Evolutionary conservation across 495 filamentous ascomycete genomes (phyloP), one percentile per base, ranked within the genome.

Genomic region (Cercophora samala): DNA sequence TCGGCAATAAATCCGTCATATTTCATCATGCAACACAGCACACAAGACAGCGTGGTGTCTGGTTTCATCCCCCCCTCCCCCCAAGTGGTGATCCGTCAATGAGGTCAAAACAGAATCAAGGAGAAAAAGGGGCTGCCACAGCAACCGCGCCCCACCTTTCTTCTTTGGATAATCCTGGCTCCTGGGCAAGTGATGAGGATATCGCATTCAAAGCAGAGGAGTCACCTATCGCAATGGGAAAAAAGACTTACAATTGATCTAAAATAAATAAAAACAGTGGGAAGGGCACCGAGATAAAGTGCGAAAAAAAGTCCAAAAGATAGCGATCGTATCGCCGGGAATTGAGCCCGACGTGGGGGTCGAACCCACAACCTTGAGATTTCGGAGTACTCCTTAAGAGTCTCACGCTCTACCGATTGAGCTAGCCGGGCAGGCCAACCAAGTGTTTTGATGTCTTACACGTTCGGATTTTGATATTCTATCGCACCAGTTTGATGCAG

Each of bases 331-430:
- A 11, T 15, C 8, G 67, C 42, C 68, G 68, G 68, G 68, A 68
- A 70, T 70, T 68, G 68, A 70, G 68, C 68, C 68, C 65, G 65
- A 70, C 68, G 68, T 67, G 68, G 68, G 68, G 68, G 68, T 70
- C 68, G 68, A 70, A 70, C 68, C 68, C 68, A 67, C 68, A 70
- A 70, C 68, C 68, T 70, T 70, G 68, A 70, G 68, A 70, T 70
- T 24, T 53, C 53, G 58, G 66, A 68, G 62, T 53, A 26, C 60
- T 68, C 66, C 51, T 87, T 90, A 90, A 90, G 87, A 90, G 88
- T 90, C 88, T 88, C 85, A 89, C 88, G 88, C 88, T 90, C 88
- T 89, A 88, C 87, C 87, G 87, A 90, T 89, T 90, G 88, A 90
- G 87, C 87, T 90, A 90, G 86, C 86, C 76, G 73, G 75, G 75